Evolutionary conservation across 345 rosid species (phyloP), one percentile per base, ranked within the genome.

Genomic region (Heritiera fomes): DNA sequence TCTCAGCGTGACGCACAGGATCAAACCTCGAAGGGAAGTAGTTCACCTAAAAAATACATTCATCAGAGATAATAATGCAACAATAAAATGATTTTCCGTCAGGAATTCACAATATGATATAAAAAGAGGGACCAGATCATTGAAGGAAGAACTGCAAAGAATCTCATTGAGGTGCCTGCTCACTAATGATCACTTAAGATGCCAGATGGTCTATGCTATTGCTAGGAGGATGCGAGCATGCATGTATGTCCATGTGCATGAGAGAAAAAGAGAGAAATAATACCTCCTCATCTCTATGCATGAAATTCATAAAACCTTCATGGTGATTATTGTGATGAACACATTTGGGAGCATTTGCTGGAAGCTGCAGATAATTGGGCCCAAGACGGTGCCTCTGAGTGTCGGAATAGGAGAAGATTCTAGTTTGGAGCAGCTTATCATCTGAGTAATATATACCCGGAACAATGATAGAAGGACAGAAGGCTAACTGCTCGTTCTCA

Each of bases 331-430:
- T 96, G 87, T 92, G 97, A 85, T 94, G 97, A 80, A 90, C 85
- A 80, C 94, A 92, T 82, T 96, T 94, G 72, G 99, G 97, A 72
- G 99, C 94, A 91, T 96, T 96, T 43, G 79, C 97, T 5, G 99
- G 99, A 61, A 96, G 91, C 69, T 89, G 98, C 74, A 96, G 87
- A 84, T 96, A 96, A 88, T 94, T 96, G 8, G 98, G 99, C 80
- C 98, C 98, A 61, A 96, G 98, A 47, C 99, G 96, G 84, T 96
- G 94, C 82, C 99, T 91, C 81, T 96, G 99, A 56, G 98, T 96
- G 84, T 96, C 99, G 38, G 94, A 40, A 73, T 96, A 96, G 13
- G 99, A 89, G 80, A 96, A 96, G 85, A 94, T 81, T 47, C 98
- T 83, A 81, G 87, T 86, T 87, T 94, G 99, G 67, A 96, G 98